These are phyloP conservation scores for Margaritispora aquatica DNA, from an alignment of 495 filamentous ascomycete species.

Conservation along the genomic window DNA sequence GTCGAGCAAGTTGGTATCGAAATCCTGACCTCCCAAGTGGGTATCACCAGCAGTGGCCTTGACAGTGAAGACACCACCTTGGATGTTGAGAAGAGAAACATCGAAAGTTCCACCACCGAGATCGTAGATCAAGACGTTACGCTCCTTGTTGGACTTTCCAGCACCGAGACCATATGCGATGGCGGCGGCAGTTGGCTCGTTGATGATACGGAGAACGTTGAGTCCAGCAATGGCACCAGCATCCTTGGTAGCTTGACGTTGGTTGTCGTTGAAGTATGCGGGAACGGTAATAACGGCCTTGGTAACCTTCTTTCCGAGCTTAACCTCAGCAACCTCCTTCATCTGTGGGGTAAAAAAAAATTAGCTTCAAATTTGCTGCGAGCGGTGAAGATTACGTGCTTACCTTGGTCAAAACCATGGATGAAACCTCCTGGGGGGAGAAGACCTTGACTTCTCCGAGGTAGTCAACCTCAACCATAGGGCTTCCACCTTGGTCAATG, in stretches of 20 bases:
- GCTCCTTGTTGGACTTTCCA: conserved; percentile 92
- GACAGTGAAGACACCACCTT: conserved; percentile 99
- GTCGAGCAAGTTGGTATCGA: conserved; percentile 95
- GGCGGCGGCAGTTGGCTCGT: conserved; percentile 96
- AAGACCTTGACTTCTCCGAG: conserved; percentile 90
- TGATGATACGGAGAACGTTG: conserved; percentile 99
- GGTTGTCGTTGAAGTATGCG: conserved; percentile 99
- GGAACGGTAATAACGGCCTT: conserved; percentile 98
- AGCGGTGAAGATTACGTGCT: conserved; percentile 20
- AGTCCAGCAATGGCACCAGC: conserved; percentile 95
- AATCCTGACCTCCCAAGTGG: conserved; percentile 98
- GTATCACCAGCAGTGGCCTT: conserved; percentile 98
- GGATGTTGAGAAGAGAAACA: conserved; percentile 97
- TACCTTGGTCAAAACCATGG: conserved; percentile 91
- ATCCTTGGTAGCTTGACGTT: conserved; percentile 98
- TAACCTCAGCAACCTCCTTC: conserved; percentile 96
- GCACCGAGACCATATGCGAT: conserved; percentile 94
- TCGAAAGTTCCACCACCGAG: conserved; percentile 99
- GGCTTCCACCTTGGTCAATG: conserved; percentile 80
- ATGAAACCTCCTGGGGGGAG: conserved; percentile 96
- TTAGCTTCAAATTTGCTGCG: neutral
- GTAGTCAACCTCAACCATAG: conserved; percentile 91
- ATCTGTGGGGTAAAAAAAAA: conserved; percentile 47
- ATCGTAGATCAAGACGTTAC: conserved; percentile 99
- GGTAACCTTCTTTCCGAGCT: conserved; percentile 94